Percentiles rank a stretch among this genome's conserved stretches.
These are phyloP conservation scores for Epichloe glyceriae DNA, from an alignment of 2,329 filamentous ascomycete genomes.

Conservation along the genomic window DNA sequence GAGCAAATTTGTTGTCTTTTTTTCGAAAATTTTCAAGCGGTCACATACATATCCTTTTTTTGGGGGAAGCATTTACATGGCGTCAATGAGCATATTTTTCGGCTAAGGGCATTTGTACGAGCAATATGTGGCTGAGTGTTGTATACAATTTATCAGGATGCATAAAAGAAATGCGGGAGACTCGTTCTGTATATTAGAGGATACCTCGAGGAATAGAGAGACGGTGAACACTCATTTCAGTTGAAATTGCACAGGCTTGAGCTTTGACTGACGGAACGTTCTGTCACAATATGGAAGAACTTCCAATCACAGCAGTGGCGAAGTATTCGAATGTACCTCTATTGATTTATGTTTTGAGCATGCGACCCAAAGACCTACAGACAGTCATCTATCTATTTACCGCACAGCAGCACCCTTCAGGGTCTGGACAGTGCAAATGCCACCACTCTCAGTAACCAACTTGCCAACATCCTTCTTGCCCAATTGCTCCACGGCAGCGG, in stretches of 20 bases:
- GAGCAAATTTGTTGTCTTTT: background rate
- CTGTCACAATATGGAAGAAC: too few relatives aligned
- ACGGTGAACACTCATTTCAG: too few relatives aligned
- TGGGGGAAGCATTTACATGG: slow-evolving; percentile 3
- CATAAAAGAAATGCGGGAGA: too few relatives aligned
- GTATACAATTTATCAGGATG: background rate
- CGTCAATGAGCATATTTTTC: slow-evolving; percentile 1
- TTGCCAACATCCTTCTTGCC: slow-evolving; percentile 54
- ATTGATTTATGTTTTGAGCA: too few relatives aligned
- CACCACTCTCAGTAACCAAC: slow-evolving; percentile 65
- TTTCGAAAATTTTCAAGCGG: background rate
- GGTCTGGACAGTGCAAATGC: slow-evolving; percentile 69
- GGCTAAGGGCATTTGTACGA: background rate
- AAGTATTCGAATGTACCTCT: too few relatives aligned
- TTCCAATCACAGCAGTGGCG: too few relatives aligned
- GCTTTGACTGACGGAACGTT: too few relatives aligned
- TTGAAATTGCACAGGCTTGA: too few relatives aligned
- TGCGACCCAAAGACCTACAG: too few relatives aligned
- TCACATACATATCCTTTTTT: background rate
- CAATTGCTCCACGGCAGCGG: slow-evolving; percentile 60
- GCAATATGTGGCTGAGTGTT: background rate
- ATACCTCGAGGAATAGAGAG: too few relatives aligned
- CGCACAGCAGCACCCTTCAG: slow-evolving; percentile 72
- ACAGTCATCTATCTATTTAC: slow-evolving; percentile 24
- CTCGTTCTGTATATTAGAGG: too few relatives aligned